A percentile compares a stretch with the other conserved stretches of the same genome.
phyloP scores from a whole-genome alignment of 2,329 filamentous ascomycete genomes.

The Penicillium corylophilum region DNA sequence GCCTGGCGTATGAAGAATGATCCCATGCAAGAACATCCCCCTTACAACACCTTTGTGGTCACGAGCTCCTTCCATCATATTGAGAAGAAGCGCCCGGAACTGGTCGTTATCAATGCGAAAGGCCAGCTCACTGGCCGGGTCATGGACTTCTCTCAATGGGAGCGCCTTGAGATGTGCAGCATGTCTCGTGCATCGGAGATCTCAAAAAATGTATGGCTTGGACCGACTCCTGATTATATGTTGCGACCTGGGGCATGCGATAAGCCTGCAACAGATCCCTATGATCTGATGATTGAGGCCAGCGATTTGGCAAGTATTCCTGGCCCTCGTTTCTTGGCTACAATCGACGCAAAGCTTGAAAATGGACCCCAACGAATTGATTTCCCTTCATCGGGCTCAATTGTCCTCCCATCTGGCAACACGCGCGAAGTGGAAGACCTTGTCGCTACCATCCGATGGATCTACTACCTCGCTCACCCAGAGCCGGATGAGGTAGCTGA shows the following conservation, averaged over 20 bases:
- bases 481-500: slow-evolving; percentile 41
- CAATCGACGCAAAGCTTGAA: slow-evolving; percentile 59
- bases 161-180: slow-evolving; percentile 85
- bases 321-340: slow-evolving; percentile 64
- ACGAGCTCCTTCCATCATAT: slow-evolving; percentile 66
- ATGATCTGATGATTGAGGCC: slow-evolving; percentile 84
- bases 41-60: slow-evolving; percentile 83
- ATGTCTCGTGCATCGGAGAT: slow-evolving; percentile 93
- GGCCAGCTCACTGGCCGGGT: slow-evolving; percentile 73
- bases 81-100: slow-evolving; percentile 65
- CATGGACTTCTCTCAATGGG: slow-evolving; percentile 83
- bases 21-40: slow-evolving; percentile 54
- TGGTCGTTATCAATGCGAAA: slow-evolving; percentile 72
- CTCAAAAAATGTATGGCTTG: slow-evolving; percentile 83
- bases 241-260: slow-evolving; percentile 42
- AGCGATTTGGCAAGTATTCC: slow-evolving; percentile 78
- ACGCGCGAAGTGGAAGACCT: slow-evolving; percentile 81
- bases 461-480: slow-evolving; percentile 77
- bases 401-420: slow-evolving; percentile 79
- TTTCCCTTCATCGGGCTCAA: slow-evolving; percentile 92
- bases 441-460: slow-evolving; percentile 84
- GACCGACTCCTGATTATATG: slow-evolving; percentile 74
- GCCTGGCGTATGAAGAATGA: slow-evolving; percentile 69
- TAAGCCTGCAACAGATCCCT: slow-evolving; percentile 56
- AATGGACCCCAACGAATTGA: slow-evolving; percentile 62